These are phyloP conservation scores for Tilletiaria anomala DNA, from an alignment of 1,284 basidiomycete genomes.

Conservation along the genomic window DNA sequence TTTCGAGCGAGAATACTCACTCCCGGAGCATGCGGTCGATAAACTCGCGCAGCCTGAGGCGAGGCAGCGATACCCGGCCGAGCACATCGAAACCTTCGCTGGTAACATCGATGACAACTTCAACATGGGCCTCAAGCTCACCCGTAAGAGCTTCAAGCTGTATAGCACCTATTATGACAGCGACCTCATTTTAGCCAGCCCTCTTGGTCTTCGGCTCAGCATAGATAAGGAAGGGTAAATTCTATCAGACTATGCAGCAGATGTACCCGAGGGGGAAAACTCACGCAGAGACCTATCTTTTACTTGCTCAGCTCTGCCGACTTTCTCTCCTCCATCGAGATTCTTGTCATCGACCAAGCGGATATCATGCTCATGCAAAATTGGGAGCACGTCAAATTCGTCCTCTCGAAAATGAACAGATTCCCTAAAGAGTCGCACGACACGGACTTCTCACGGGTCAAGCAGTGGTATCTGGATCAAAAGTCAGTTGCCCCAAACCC, in stretches of 20 bases:
- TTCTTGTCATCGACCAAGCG: slow-evolving; percentile 81
- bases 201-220: slow-evolving; percentile 72
- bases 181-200: slow-evolving; percentile 84
- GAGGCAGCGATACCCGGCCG: slow-evolving; percentile 59
- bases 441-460: slow-evolving; percentile 88
- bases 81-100: slow-evolving; percentile 83
- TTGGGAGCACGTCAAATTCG: slow-evolving; percentile 94
- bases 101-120: slow-evolving; percentile 98
- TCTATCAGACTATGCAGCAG: background rate
- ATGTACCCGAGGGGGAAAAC: slow-evolving; percentile 9
- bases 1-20: slow-evolving; percentile 65
- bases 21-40: slow-evolving; percentile 65
- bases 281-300: too few relatives aligned
- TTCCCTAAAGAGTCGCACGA: slow-evolving; percentile 84
- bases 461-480: slow-evolving; percentile 91
- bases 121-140: slow-evolving; percentile 78
- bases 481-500: slow-evolving; percentile 51
- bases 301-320: slow-evolving; percentile 55
- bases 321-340: slow-evolving; percentile 82
- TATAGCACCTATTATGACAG: slow-evolving; percentile 79
- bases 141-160: slow-evolving; percentile 70
- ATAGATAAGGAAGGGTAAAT: slow-evolving; percentile 66
- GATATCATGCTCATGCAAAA: slow-evolving; percentile 96
- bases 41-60: slow-evolving; percentile 51
- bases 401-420: slow-evolving; percentile 67